Evolutionary conservation across 495 filamentous ascomycete species (phyloP), one percentile per base, ranked within the genome.

Genomic region (Parathielavia appendiculata): DNA sequence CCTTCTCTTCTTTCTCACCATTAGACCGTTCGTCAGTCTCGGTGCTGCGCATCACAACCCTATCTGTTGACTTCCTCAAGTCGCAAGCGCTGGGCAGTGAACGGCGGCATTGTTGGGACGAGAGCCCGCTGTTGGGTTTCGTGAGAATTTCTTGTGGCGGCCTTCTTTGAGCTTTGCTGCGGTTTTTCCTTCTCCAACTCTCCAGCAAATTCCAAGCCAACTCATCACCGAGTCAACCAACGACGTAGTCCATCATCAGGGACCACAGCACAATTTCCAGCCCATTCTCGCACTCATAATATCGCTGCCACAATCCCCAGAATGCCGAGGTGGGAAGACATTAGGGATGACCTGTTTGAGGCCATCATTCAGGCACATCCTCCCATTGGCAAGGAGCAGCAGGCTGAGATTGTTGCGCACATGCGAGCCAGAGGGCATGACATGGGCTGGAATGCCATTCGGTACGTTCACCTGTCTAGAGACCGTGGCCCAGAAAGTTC

Each of bases 371-470:
- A 57, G 0, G 61, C 65, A 0, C 22, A 50, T 2, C 51, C 41
- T 4, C 43, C 65, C 1, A 50, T 71, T 23, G 60, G 47, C 40
- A 65, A 61, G 13, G 70, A 73, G 23, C 61, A 75, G 49, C 69
- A 73, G 61, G 59, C 51, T 4, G 54, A 51, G 0, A 60, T 75
- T 12, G 66, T 63, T 3, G 16, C 16, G 0, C 43, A 60, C 47
- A 68, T 75, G 71, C 38, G 38, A 0, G 30, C 35, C 0, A 57
- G 60, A 0, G 65, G 68, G 5, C 63, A 68, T 38, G 39, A 65
- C 12, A 66, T 71, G 4, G 57, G 17, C 32, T 75, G 72, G 72
- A 75, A 75, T 22, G 69, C 62, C 19, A 69, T 75, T 10, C 63
- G 72, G 72, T 71, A 71, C 22, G 65, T 66, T 13, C 30, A 46